These are phyloP conservation scores for Populus tomentosa DNA, from an alignment of 441 rosid genomes.

Conservation along the genomic window DNA sequence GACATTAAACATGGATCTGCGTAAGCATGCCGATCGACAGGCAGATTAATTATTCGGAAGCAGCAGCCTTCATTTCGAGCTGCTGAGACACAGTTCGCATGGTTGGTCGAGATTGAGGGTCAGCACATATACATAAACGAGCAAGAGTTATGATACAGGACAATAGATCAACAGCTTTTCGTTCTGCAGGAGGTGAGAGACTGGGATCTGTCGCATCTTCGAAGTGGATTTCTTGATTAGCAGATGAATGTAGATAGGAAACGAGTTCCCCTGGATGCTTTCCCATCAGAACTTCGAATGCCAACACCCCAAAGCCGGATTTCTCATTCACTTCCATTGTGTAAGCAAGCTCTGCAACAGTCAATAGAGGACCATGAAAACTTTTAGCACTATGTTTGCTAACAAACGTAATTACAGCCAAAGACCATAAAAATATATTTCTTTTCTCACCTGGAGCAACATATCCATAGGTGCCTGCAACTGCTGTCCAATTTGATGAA, in stretches of 20 bases:
- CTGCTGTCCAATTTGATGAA: conserved; percentile 5
- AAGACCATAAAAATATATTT: not conserved
- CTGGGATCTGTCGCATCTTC: conserved; percentile 16
- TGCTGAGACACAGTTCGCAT: conserved; percentile 16
- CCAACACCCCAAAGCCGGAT: conserved; percentile 25
- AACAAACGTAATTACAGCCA: not conserved
- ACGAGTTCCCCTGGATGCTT: conserved; percentile 21
- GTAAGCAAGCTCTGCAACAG: conserved; percentile 25
- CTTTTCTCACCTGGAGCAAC: conserved; percentile 13
- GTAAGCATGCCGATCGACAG: too few relatives aligned
- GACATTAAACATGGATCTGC: too few relatives aligned
- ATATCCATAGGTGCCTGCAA: conserved; percentile 18
- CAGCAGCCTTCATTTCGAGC: conserved; percentile 7
- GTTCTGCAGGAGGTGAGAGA: conserved; percentile 1
- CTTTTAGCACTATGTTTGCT: not conserved
- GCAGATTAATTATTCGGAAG: not conserved
- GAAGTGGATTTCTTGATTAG: not conserved
- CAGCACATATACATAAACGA: not conserved
- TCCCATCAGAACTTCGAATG: conserved; percentile 26
- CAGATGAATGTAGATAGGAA: not conserved
- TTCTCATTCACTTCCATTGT: conserved; percentile 12
- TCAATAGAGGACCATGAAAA: not conserved
- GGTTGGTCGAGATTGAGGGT: conserved; percentile 27
- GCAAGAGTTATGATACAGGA: conserved; percentile 4
- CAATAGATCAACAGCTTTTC: not conserved